These are phyloP conservation scores for Tubosaeta sp. DNA, from an alignment of 768 basidiomycete species.

Conservation along the genomic window DNA sequence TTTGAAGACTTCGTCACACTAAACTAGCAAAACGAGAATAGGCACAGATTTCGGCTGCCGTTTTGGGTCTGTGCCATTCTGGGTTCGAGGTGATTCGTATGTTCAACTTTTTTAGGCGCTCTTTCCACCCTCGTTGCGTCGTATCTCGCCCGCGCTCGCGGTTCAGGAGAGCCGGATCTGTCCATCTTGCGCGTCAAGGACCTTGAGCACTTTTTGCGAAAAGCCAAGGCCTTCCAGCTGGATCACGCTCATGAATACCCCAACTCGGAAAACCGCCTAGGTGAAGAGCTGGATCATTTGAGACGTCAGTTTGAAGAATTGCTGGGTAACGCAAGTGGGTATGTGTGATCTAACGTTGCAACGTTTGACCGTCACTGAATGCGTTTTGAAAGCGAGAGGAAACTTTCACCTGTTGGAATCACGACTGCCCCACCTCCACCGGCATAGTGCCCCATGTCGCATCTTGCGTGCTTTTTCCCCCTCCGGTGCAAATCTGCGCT, in stretches of 20 bases:
- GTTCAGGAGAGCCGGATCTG: conserved; percentile 65
- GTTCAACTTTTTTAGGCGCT: conserved; percentile 42
- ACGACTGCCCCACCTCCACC: neutral
- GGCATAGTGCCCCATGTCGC: neutral
- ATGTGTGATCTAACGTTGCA: neutral
- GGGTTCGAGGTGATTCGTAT: neutral
- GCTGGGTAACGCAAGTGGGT: conserved; percentile 25
- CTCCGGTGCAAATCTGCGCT: too few species aligned
- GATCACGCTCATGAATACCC: conserved; percentile 46
- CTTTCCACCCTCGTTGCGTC: conserved; percentile 67
- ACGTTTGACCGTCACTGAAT: neutral
- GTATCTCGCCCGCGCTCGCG: conserved; percentile 65
- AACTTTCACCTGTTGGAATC: conserved; percentile 13
- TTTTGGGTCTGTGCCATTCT: conserved; percentile 32
- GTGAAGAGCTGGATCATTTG: conserved; percentile 2
- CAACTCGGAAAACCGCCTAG: conserved; percentile 7
- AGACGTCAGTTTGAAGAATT: conserved; percentile 28
- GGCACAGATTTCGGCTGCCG: conserved; percentile 36
- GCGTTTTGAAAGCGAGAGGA: conserved; percentile 17
- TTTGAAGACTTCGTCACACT: neutral
- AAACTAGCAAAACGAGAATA: conserved; percentile 3
- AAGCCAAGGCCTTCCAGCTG: conserved; percentile 51
- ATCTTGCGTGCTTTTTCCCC: neutral
- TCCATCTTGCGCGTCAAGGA: conserved; percentile 54
- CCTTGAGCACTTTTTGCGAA: conserved; percentile 64